Evolutionary conservation across 1,284 basidiomycete species (phyloP), one percentile per base, ranked within the genome.

Genomic region (Coniferiporia sulphurascens): DNA sequence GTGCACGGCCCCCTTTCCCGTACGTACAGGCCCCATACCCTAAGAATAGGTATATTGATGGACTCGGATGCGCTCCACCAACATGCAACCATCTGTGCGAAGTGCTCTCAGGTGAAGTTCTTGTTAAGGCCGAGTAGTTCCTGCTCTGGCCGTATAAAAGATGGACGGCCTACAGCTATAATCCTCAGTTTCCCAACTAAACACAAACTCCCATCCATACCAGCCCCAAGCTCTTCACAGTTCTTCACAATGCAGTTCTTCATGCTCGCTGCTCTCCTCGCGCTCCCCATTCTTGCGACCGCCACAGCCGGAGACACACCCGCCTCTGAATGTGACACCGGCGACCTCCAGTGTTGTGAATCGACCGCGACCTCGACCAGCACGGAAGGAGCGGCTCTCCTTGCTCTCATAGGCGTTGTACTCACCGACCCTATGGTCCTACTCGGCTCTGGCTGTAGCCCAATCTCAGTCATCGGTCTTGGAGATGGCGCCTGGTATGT

Each of bases 381-480:
- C 46, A 19, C 49, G 4, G 17, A 41, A 2, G 55, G 17, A 8
- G 34, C 52, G 6, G 36, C 17, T 9, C 34, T 72, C 44, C 67
- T 72, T 32, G 68, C 64, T 22, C 56, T 68, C 48, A 65, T 74
- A n/a, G 69, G 68, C 17, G 66, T 69, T 22, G 67, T 67, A 41
- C 54, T 72, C 8, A 59, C 68, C 44, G 67, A 62, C 22, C 65
- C 69, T 21, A 67, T 66, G 38, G 66, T 59, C 32, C 65, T 69
- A 35, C 63, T 71, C 44, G 72, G 72, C n/a, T 65, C 72, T 21
- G 65, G 61, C 38, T 73, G 71, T 60, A 65, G 64, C 27, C 71
- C 72, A 0, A 69, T 73, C 45, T 65, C 69, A 49, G 69, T 73
- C 58, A 38, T 59, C 35, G 58, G 52, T 35, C 21, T 22, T 19